Percentiles rank a stretch among this genome's conserved stretches.
Evolutionary conservation across 345 rosid genomes (phyloP).

Genomic region (Eucalyptus globulus): DNA sequence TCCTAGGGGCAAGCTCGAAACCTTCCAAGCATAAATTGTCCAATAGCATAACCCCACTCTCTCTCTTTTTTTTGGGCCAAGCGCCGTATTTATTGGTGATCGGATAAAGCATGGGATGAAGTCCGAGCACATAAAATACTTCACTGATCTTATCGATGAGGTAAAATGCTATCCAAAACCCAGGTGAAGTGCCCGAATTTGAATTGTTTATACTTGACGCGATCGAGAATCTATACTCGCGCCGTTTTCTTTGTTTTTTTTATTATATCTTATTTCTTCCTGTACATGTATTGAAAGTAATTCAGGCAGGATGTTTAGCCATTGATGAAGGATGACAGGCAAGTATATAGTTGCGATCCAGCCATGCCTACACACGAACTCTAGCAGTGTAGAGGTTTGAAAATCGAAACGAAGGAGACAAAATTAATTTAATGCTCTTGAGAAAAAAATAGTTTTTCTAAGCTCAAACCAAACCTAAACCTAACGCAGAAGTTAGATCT

Average conservation of each 20-base stretch:
- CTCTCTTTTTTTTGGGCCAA: neutral
- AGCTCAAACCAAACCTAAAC: neutral
- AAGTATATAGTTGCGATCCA: neutral
- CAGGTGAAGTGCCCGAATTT: neutral
- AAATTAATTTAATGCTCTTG: neutral
- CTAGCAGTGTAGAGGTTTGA: neutral
- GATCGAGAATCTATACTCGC: no score
- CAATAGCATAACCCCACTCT: neutral
- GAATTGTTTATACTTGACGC: neutral
- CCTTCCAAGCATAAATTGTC: neutral
- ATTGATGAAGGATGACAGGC: neutral
- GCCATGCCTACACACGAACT: neutral
- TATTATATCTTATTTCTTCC: neutral
- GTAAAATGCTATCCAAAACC: neutral
- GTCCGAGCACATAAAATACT: neutral
- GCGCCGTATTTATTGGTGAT: neutral
- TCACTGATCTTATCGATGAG: neutral
- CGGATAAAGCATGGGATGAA: neutral
- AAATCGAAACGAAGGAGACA: neutral
- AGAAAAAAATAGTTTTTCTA: no score
- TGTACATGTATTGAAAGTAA: neutral
- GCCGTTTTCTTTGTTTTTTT: neutral
- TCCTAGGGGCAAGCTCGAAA: neutral
- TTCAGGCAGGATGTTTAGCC: neutral
- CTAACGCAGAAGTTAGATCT: neutral